Conservation (phyloP, 1,139 yeast species). For the Sugiyamaella xylanicola region DNA sequence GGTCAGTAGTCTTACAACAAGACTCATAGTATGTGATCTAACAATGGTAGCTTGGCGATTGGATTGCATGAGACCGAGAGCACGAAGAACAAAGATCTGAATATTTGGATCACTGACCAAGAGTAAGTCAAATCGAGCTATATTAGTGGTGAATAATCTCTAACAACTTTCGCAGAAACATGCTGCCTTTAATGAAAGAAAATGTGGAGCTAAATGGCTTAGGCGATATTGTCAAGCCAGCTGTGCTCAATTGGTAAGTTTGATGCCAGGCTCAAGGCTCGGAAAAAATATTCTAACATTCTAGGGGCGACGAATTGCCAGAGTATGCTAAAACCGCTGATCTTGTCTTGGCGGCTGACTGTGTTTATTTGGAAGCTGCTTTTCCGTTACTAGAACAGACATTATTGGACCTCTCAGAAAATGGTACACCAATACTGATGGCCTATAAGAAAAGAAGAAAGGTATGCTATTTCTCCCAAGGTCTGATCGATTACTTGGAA, state of each 20-base stretch:
- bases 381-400: constrained; percentile 55
- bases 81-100: constrained; percentile 37
- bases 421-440: constrained; percentile 50
- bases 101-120: constrained; percentile 50
- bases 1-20: constrained; percentile 33
- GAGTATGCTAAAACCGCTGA: constrained; percentile 46
- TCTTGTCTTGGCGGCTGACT: constrained; percentile 57
- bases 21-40: constrained; percentile 2
- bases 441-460: constrained; percentile 55
- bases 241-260: constrained; percentile 49
- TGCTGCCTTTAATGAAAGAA: constrained; percentile 51
- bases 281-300: constrained; percentile 13
- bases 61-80: constrained; percentile 38
- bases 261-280: too few relatives aligned
- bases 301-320: constrained; percentile 49
- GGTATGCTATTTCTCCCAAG: constrained; percentile 28
- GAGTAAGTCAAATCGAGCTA: constrained; percentile 35
- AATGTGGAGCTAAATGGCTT: constrained; percentile 49
- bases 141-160: neutral
- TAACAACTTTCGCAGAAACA: constrained; percentile 32
- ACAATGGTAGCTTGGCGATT: constrained; percentile 39
- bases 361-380: constrained; percentile 56
- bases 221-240: constrained; percentile 44
- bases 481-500: neutral
- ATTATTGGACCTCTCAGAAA: constrained; percentile 48